Evolutionary conservation across 371 early-diverging fungal genomes (phyloP).

Genomic region (Pancytospora epiphaga): DNA sequence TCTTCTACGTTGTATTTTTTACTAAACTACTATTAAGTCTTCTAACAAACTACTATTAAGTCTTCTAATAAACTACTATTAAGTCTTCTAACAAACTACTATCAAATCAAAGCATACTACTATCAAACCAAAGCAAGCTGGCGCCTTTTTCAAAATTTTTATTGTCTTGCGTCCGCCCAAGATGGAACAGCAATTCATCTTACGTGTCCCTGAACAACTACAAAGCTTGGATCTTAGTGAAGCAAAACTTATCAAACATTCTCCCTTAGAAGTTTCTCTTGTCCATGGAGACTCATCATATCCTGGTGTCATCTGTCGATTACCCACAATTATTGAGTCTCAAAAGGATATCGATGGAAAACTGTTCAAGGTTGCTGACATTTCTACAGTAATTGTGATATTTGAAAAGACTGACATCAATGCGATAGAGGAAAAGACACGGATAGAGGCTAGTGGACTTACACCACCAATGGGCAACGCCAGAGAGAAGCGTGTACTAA

Average conservation of each 20-base stretch:
- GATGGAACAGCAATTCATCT: conserved; percentile 60
- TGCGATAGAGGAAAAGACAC: background rate
- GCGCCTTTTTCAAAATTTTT: too few relatives aligned
- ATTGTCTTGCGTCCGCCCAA: too few relatives aligned
- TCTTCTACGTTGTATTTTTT: too few relatives aligned
- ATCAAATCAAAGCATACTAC: too few relatives aligned
- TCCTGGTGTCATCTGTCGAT: conserved; percentile 65
- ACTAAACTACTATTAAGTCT: too few relatives aligned
- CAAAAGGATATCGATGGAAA: conserved; percentile 83
- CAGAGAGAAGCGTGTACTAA: conserved; percentile 70
- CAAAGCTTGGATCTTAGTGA: conserved; percentile 25
- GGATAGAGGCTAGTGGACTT: conserved; percentile 63
- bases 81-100: too few relatives aligned
- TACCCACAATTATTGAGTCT: conserved; percentile 86
- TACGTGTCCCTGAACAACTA: conserved; percentile 49
- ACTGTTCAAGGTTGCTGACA: conserved; percentile 83
- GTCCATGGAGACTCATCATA: conserved; percentile 24
- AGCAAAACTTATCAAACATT: conserved; percentile 15
- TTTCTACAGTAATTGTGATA: conserved; percentile 51
- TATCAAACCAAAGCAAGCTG: too few relatives aligned
- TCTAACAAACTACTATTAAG: too few relatives aligned
- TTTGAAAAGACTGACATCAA: conserved; percentile 38
- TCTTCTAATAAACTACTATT: too few relatives aligned
- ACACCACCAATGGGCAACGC: conserved; percentile 77
- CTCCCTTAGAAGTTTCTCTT: conserved; percentile 13